Base-by-base conservation (phyloP, 2,329 filamentous ascomycete genomes). In the Ceratocystis smalleyi region DNA sequence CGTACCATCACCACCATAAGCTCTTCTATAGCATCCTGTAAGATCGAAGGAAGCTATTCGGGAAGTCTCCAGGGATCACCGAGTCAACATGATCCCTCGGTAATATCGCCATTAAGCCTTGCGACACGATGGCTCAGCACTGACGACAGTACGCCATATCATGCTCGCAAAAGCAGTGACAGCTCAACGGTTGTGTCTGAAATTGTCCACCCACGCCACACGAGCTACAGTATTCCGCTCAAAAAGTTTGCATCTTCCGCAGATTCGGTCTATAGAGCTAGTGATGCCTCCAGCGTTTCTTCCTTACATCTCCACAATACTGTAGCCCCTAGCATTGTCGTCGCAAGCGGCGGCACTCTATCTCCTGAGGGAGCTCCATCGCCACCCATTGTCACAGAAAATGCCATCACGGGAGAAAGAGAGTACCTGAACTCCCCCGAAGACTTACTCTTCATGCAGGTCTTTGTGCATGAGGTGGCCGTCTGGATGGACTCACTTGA, bases 401-500 rank as follows among this genome's bases (percentile, higher is more conserved):
- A 64, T 22, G 61, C 43, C 15, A 59, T 74, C 64, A 67, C 67
- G 54, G 73, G 69, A 22, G 77, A 78, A 66, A 74, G 83, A 45
- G 82, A 88, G 62, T 89, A 83, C 69, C 78, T 96, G 57, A 85
- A 83, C 68, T 83, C 83, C 2, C 81, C 85, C 8, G 88, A 95
- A 65, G 90, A 96, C 72, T 81, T 94, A 0, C 76, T 86, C n/a
- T 91, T 91, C 71, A 89, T 96, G 86, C 89, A 95, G 72, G 85
- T 91, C 0, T 97, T 95, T 72, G 86, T 95, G 5, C 88, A 95
- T 70, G 88, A 96, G 68, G 89, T 97, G 1, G 91, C 87, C 0
- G 75, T 90, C 2, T 96, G 92, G 90, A 95, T 97, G 89, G 92
- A 96, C 74, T 89, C 85, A 51, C 84, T 96, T 77, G 89, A 95